phyloP scores from a whole-genome alignment of 2,329 filamentous ascomycete species.

The Aspergillus sp. region DNA sequence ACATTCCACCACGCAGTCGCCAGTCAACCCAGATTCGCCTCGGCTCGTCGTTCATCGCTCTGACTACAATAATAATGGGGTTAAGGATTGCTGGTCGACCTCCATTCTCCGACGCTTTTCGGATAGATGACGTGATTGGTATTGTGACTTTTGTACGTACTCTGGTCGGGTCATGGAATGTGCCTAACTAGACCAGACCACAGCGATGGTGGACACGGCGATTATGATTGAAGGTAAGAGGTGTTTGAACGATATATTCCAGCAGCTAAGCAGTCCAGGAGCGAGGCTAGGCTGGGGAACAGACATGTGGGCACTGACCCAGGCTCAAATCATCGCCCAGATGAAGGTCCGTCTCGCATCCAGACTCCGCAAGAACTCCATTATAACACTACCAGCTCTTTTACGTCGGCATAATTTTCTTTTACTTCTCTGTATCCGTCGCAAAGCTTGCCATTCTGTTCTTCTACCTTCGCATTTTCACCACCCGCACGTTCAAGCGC shows the following conservation, averaged over 20 bases:
- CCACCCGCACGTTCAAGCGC: slow-evolving; percentile 1
- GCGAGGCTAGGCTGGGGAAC: slow-evolving; percentile 2
- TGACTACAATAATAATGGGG: neutral
- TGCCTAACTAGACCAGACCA: neutral
- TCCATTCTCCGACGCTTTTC: neutral
- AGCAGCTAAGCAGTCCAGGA: neutral
- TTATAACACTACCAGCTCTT: neutral
- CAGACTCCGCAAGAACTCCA: neutral
- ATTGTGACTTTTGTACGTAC: neutral
- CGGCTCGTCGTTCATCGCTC: neutral
- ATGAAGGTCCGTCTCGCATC: neutral
- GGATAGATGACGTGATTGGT: slow-evolving; percentile 2
- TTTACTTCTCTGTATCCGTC: slow-evolving; percentile 1
- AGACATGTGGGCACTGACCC: slow-evolving; percentile 8
- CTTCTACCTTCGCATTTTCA: slow-evolving; percentile 13
- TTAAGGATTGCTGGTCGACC: neutral
- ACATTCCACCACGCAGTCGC: slow-evolving; percentile 1
- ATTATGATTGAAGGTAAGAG: slow-evolving; percentile 1
- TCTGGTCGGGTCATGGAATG: neutral
- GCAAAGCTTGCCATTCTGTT: slow-evolving; percentile 10
- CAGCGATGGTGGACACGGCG: neutral
- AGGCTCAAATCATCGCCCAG: neutral
- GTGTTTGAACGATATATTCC: neutral
- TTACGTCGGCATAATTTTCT: slow-evolving; percentile 8
- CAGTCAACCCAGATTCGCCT: slow-evolving; percentile 1